A percentile compares a stretch with the other conserved stretches of the same genome.
phyloP scores from a whole-genome alignment of 1,139 yeast genomes.

The Geotrichum candidum region DNA sequence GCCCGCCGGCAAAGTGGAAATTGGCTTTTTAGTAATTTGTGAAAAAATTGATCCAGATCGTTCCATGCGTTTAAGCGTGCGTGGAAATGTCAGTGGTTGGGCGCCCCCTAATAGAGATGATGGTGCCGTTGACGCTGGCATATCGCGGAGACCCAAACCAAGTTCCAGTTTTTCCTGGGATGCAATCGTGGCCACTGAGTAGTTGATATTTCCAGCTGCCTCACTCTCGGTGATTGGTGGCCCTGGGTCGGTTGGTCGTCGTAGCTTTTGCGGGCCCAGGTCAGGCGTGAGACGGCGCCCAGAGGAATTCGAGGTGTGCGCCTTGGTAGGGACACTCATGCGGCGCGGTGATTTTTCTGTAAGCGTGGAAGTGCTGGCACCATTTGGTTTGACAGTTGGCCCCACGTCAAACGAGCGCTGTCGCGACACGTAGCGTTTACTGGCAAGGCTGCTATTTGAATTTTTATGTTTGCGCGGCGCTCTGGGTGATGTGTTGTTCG shows the following conservation, averaged over 20 bases:
- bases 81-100: neutral
- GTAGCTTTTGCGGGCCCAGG: neutral
- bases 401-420: constrained; percentile 13
- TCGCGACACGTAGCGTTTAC: constrained; percentile 1
- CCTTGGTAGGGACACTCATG: constrained; percentile 14
- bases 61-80: neutral
- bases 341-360: constrained; percentile 8
- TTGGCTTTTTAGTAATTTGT: constrained; percentile 12
- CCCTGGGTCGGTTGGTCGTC: constrained; percentile 12
- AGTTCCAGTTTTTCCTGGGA: constrained; percentile 18
- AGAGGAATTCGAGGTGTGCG: neutral
- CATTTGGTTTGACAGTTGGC: neutral
- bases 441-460: constrained; percentile 7
- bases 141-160: constrained; percentile 16
- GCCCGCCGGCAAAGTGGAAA: neutral
- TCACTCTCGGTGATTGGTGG: neutral
- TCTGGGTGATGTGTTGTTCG: constrained; percentile 23
- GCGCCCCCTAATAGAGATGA: neutral
- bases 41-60: neutral
- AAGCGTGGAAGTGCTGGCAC: neutral
- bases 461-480: constrained; percentile 14
- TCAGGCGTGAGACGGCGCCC: constrained; percentile 4
- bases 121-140: constrained; percentile 2
- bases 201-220: neutral
- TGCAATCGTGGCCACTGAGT: constrained; percentile 7